Evolutionary conservation across 345 rosid genomes (phyloP).

Genomic region (Melaleuca quinquenervia): DNA sequence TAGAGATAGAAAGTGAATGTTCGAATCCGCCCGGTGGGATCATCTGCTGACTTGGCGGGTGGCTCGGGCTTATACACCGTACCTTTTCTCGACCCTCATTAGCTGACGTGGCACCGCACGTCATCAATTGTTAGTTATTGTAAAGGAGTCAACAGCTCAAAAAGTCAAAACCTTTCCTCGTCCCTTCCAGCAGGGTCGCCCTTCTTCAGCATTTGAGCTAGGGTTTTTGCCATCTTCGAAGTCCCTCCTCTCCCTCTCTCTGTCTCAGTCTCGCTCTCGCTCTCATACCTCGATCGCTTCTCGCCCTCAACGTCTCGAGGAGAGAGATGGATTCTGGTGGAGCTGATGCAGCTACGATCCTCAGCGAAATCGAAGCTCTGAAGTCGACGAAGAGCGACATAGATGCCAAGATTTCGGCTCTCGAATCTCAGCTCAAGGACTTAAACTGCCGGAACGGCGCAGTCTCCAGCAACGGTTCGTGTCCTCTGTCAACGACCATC

Average conservation of each 20-base stretch:
- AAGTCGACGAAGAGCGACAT: constrained; percentile 40
- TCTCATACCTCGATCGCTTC: neutral
- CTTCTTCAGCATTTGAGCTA: neutral
- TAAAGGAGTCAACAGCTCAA: neutral
- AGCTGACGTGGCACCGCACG: neutral
- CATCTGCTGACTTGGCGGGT: too few relatives aligned
- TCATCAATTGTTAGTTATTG: neutral
- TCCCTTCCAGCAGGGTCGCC: neutral
- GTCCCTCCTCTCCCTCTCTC: neutral
- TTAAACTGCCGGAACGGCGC: constrained; percentile 5
- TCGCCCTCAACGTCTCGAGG: neutral
- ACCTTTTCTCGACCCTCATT: too few relatives aligned
- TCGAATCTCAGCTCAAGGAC: constrained; percentile 57
- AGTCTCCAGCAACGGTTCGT: constrained; percentile 20
- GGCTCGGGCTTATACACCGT: too few relatives aligned
- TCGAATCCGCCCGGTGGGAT: too few relatives aligned
- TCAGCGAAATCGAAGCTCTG: constrained; percentile 31
- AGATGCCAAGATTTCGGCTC: constrained; percentile 50
- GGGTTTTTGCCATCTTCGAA: neutral
- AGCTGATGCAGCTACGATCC: constrained; percentile 12
- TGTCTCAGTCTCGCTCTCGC: neutral
- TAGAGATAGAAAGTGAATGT: too few relatives aligned
- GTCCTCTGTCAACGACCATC: constrained; percentile 8
- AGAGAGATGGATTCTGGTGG: constrained; percentile 23
- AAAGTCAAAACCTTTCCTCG: neutral